Base-by-base conservation (phyloP, 163 green algal species). In the Scenedesmus sp. region DNA sequence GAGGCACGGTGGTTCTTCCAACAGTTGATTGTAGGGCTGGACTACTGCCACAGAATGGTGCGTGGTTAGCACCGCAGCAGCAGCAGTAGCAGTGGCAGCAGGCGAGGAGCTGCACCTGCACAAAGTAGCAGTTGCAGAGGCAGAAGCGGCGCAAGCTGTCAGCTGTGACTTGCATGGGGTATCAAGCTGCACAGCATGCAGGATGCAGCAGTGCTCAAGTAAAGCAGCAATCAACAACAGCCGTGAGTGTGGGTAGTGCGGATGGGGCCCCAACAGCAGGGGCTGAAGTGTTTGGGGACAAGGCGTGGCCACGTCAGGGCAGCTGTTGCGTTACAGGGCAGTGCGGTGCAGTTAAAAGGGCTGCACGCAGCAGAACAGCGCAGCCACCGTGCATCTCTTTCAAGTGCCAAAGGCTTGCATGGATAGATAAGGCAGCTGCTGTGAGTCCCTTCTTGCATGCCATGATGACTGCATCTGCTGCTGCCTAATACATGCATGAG, bases 1-100 rank as follows among this genome's bases (percentile, higher is more conserved):
- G 97, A 99, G 93, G 96, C 97, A 18, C 94, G 97, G 1, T 99
- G 97, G 97, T 99, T 99, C 91, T 99, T 99, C 92, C 97, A 99
- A 93, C 97, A 99, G 95, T 94, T 99, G 9, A 97, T 99, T 20
- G 96, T 98, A 70, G 97, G 95, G 6, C 95, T 98, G 15, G 97
- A 99, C 90, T 99, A 99, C 91, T 97, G 98, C 89, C 97, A 99
- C 91, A 94, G 95, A 26, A 98, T 97, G 96, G 94, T 96, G 79
- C 80, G 92, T 10, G 9, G 1, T 70, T n/a, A n/a, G 56, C 56
- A 70, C 56, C 20, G 30, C 7, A 51, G 30, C 35, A 44, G 70
- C 68, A 49, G n/a, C 68, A 56, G 85, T 59, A 42, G 59, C 35
- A 44, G 49, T 37, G 61, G 33, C 81, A 33, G 81, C 49, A 33